phyloP scores from a whole-genome alignment of 2,329 filamentous ascomycete species.

The Phyllosticta citribraziliensis region DNA sequence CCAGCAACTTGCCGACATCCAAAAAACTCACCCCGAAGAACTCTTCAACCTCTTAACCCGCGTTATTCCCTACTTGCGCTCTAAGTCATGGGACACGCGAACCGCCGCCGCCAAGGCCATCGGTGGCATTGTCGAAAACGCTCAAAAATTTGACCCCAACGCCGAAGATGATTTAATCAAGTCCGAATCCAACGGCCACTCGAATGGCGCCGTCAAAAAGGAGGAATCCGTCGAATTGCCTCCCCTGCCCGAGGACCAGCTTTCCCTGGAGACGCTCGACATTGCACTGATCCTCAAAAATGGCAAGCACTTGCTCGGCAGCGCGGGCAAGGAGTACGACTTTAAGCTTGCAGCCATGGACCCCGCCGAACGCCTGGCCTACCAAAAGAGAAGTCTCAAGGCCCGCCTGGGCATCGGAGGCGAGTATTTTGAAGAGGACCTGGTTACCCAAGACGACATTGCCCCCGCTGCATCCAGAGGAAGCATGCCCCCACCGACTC shows the following conservation, averaged over 20 bases:
- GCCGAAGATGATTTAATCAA: constrained; percentile 49
- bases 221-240: constrained; percentile 41
- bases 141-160: constrained; percentile 81
- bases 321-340: constrained; percentile 71
- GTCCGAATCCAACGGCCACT: constrained; percentile 28
- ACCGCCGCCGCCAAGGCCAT: constrained; percentile 89
- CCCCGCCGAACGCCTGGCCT: constrained; percentile 66
- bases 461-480: constrained; percentile 22
- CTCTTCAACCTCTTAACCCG: constrained; percentile 89
- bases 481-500: constrained; percentile 18
- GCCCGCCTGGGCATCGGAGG: constrained; percentile 77
- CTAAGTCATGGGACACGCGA: constrained; percentile 94
- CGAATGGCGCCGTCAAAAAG: constrained; percentile 29
- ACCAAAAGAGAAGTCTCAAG: constrained; percentile 81
- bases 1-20: constrained; percentile 92
- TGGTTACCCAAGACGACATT: constrained; percentile 58
- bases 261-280: constrained; percentile 66
- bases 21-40: constrained; percentile 96
- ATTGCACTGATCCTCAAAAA: constrained; percentile 69
- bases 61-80: constrained; percentile 89
- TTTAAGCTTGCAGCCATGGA: constrained; percentile 74
- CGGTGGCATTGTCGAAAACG: constrained; percentile 86
- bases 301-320: constrained; percentile 76
- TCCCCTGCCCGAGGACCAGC: constrained; percentile 47
- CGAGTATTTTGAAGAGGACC: constrained; percentile 74